phyloP scores from a whole-genome alignment of 140 eudicot species.

The Bidens hawaiensis region DNA sequence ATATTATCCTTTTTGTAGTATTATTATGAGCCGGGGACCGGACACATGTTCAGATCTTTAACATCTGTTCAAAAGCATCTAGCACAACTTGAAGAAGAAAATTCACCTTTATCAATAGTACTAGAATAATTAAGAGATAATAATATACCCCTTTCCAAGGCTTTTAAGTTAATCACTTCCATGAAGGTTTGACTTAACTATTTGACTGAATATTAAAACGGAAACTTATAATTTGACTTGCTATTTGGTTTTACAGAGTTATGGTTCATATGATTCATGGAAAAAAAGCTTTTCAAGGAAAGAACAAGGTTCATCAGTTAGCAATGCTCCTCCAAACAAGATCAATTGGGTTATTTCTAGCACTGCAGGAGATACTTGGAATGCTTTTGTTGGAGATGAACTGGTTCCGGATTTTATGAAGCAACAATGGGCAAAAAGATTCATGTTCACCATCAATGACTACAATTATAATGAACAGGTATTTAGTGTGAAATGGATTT shows the following conservation, averaged over 20 bases:
- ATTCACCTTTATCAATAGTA: constrained; percentile 31
- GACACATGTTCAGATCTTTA: constrained; percentile 50
- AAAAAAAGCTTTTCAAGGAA: constrained; percentile 21
- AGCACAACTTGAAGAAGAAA: constrained; percentile 34
- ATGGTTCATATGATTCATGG: constrained; percentile 22
- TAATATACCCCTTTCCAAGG: constrained; percentile 38
- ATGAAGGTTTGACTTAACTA: constrained; percentile 24
- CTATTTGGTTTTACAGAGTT: constrained; percentile 25
- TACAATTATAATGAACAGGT: constrained; percentile 16
- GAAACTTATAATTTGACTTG: neutral
- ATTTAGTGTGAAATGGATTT: too few relatives aligned
- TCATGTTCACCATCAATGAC: constrained; percentile 25
- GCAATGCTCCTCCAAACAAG: constrained; percentile 37
- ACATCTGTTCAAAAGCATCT: constrained; percentile 38
- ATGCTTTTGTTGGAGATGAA: constrained; percentile 44
- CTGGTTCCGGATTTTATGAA: constrained; percentile 42
- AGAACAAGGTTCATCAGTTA: constrained; percentile 28
- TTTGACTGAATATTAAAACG: neutral
- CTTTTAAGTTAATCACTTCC: constrained; percentile 27
- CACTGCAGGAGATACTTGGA: constrained; percentile 46
- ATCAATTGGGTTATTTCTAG: constrained; percentile 62
- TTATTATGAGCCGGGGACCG: constrained; percentile 57
- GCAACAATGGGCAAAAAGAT: constrained; percentile 54
- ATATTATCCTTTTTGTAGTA: constrained; percentile 55
- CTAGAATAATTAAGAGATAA: constrained; percentile 38